Base-by-base conservation (phyloP, 2,329 filamentous ascomycete species). In the Graphilbum sp. region DNA sequence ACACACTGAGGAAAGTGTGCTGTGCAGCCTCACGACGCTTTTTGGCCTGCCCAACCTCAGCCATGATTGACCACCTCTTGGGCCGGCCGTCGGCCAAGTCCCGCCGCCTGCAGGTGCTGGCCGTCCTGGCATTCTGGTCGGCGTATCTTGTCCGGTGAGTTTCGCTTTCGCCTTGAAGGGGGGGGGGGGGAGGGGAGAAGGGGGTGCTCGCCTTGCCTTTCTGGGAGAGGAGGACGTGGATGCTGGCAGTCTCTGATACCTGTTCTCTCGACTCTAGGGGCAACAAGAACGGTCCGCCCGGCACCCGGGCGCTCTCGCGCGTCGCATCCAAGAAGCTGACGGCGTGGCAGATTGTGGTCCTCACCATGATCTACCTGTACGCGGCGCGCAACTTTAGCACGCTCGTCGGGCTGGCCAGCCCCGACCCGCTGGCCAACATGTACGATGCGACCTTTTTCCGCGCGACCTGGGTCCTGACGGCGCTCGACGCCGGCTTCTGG, bases 401-500 rank as follows among this genome's bases (percentile, higher is more conserved):
- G 46, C 72, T 98, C 5, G 72, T 94, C 41, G 84, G 86, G 4
- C 72, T 98, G 37, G 86, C 94, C 48, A 87, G 80, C 47, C 88
- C 90, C 4, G 90, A 98, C 51, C 90, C 90, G 17, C 69, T 98
- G 52, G 81, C 87, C 23, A 94, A 93, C 52, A 79, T 96, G 55
- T 98, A 98, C 61, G 85, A 83, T 39, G 69, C 84, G 37, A 77
- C 82, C 21, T 98, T 92, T 61, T 98, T 94, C 56, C 79, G 90
- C 35, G 90, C 90, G 39, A 98, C 90, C 53, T 98, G 90, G 90
- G 74, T 96, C 15, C 77, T 90, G 38, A 98, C 90, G 0, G 90
- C 86, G 0, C 61, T 98, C 43, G 90, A 98, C 50, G 90, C 90
- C 6, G 90, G 90, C 2, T 98, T 95, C 57, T 98, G 90, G 90